phyloP scores from a whole-genome alignment of 805 yeast genomes.

The Lachancea lanzarotensis region DNA sequence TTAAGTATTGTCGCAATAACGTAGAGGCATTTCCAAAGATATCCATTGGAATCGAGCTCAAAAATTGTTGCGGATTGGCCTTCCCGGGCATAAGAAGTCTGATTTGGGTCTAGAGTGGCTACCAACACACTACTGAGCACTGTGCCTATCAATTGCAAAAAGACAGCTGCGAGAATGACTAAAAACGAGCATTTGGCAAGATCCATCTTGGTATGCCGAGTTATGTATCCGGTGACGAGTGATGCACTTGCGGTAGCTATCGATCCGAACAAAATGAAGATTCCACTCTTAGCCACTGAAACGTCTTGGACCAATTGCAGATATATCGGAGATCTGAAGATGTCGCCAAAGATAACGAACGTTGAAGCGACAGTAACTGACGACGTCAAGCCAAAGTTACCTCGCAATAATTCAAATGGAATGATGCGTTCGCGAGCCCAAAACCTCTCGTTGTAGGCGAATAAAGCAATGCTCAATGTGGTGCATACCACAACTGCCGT shows the following conservation, averaged over 20 bases:
- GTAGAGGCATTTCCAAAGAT: constrained; percentile 29
- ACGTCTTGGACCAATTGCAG: constrained; percentile 46
- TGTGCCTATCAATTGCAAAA: constrained; percentile 21
- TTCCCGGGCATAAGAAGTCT: neutral
- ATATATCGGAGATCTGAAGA: constrained; percentile 56
- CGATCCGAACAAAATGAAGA: constrained; percentile 50
- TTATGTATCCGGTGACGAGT: constrained; percentile 44
- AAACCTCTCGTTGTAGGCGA: constrained; percentile 31
- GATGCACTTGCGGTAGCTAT: constrained; percentile 49
- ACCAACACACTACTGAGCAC: constrained; percentile 15
- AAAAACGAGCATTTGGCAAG: constrained; percentile 27
- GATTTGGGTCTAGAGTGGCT: constrained; percentile 17
- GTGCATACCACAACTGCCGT: constrained; percentile 31
- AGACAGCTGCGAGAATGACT: constrained; percentile 19
- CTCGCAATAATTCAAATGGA: constrained; percentile 47
- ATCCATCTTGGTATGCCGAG: constrained; percentile 31
- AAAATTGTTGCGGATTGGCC: neutral
- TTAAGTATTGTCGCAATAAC: constrained; percentile 32
- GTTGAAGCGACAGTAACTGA: constrained; percentile 41
- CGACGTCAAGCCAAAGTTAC: constrained; percentile 50
- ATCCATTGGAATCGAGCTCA: constrained; percentile 13
- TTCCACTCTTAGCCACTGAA: constrained; percentile 49
- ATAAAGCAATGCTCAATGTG: constrained; percentile 30
- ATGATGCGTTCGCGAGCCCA: constrained; percentile 48
- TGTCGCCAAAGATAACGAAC: constrained; percentile 40